Conservation (phyloP, 2,329 filamentous ascomycete genomes). For the Clarireedia hainanense region DNA sequence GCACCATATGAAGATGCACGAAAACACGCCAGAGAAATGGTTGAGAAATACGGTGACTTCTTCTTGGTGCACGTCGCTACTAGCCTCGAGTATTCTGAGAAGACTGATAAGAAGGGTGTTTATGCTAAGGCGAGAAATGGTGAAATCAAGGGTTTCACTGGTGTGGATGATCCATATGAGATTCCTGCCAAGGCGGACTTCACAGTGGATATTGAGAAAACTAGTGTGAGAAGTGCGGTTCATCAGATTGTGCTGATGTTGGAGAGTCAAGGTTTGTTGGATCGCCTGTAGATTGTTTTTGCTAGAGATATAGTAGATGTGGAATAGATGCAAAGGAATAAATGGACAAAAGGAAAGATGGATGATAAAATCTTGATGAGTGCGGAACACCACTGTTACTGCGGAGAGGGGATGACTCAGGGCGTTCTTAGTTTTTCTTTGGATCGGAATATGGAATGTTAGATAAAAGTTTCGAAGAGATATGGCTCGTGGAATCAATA, state of each 20-base stretch:
- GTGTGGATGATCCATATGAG: constrained; percentile 97
- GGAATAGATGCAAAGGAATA: background rate
- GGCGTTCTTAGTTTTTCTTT: too few relatives aligned
- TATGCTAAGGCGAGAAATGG: constrained; percentile 78
- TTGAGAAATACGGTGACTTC: constrained; percentile 85
- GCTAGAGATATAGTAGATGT: too few relatives aligned
- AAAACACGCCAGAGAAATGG: constrained; percentile 69
- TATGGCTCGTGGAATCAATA: too few relatives aligned
- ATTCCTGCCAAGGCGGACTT: constrained; percentile 71
- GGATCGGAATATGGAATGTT: too few relatives aligned
- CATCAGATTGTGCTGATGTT: constrained; percentile 94
- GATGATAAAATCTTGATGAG: background rate
- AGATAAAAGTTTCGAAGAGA: background rate
- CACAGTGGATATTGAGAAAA: constrained; percentile 76
- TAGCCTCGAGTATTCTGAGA: constrained; percentile 84
- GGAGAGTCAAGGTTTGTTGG: constrained; percentile 81
- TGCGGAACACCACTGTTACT: background rate
- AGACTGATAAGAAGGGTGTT: constrained; percentile 87
- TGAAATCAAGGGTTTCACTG: constrained; percentile 97
- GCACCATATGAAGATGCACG: constrained; percentile 82
- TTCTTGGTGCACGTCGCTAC: constrained; percentile 95
- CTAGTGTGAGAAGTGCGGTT: constrained; percentile 83
- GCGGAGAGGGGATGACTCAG: background rate
- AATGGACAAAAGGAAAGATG: background rate
- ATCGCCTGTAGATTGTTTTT: constrained; percentile 39